Evolutionary conservation across 2,329 filamentous ascomycete species (phyloP).

Genomic region (Aspergillus oerlinghausenensis): DNA sequence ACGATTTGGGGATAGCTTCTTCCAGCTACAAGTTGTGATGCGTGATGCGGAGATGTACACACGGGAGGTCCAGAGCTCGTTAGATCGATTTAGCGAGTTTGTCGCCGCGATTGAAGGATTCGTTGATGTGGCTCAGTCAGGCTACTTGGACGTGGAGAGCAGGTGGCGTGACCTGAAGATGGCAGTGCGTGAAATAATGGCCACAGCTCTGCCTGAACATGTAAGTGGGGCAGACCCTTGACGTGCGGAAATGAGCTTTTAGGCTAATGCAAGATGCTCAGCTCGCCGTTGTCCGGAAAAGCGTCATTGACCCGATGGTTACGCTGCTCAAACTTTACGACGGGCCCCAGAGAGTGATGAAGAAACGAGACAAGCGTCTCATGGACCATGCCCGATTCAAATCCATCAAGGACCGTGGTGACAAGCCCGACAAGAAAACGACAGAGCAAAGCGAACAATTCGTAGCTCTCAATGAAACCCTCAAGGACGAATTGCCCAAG

Average conservation of each 20-base stretch:
- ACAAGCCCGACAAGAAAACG: constrained; percentile 82
- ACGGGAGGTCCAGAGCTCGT: constrained; percentile 71
- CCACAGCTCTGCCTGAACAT: constrained; percentile 78
- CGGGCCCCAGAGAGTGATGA: constrained; percentile 82
- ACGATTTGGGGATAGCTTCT: constrained; percentile 86
- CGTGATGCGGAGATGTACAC: constrained; percentile 93
- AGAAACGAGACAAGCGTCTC: constrained; percentile 89
- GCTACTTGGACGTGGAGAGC: constrained; percentile 79
- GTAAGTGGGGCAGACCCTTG: constrained; percentile 41
- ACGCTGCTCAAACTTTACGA: constrained; percentile 74
- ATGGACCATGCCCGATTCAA: constrained; percentile 81
- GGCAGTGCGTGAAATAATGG: constrained; percentile 79
- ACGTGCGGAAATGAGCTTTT: neutral
- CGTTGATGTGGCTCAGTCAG: constrained; percentile 64
- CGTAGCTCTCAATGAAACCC: constrained; percentile 81
- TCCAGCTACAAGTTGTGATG: constrained; percentile 85
- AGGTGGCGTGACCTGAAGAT: constrained; percentile 92
- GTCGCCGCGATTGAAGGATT: constrained; percentile 78
- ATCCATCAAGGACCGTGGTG: constrained; percentile 70
- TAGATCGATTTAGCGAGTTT: constrained; percentile 75
- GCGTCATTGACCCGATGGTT: constrained; percentile 80
- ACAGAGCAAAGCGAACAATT: constrained; percentile 83
- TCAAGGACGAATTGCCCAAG: constrained; percentile 86
- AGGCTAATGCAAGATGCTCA: constrained; percentile 19
- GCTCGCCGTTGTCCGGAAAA: constrained; percentile 66